These are phyloP conservation scores for Eucalyptus cloeziana DNA, from an alignment of 345 rosid species.

Conservation along the genomic window DNA sequence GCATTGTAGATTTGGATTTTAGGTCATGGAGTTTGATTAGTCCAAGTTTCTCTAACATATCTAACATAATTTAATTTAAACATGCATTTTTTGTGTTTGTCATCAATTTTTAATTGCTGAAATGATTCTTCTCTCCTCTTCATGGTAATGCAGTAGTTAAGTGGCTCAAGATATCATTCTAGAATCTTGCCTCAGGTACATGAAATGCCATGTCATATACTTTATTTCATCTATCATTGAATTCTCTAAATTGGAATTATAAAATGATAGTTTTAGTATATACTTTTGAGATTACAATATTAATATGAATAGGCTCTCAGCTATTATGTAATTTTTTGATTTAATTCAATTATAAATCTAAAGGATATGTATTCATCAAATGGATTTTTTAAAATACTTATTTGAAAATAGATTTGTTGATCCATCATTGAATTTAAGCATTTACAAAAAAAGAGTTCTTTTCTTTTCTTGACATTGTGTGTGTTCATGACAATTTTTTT, in stretches of 20 bases:
- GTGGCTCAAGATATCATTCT: no score
- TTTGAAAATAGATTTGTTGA: neutral
- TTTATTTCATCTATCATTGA: neutral
- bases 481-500: no score
- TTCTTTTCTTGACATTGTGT: no score
- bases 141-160: neutral
- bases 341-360: neutral
- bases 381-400: neutral
- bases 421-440: no score
- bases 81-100: neutral
- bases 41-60: accelerated
- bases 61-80: neutral
- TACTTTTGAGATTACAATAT: neutral
- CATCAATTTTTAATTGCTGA: no score
- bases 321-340: neutral
- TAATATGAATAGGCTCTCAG: neutral
- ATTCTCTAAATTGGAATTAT: neutral
- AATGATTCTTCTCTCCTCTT: neutral
- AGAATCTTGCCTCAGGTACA: no score
- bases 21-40: neutral
- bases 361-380: neutral
- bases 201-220: neutral
- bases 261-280: no score
- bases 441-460: no score
- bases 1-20: neutral